These are phyloP conservation scores for Stygiomarasmius scandens DNA, from an alignment of 1,284 basidiomycete species.

Conservation along the genomic window DNA sequence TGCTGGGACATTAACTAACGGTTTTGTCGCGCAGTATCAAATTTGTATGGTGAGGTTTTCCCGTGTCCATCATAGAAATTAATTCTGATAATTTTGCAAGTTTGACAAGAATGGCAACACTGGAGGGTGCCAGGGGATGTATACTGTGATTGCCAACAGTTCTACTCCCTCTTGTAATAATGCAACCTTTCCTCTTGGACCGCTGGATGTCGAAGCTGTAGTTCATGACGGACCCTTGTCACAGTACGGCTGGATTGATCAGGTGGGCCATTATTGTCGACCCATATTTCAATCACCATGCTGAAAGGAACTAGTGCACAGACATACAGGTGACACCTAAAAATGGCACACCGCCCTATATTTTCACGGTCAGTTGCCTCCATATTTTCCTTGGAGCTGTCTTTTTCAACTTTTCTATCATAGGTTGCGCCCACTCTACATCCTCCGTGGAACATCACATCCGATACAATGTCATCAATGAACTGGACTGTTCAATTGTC, in stretches of 20 bases:
- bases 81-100: constrained; percentile 28
- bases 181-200: constrained; percentile 40
- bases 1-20: not conserved
- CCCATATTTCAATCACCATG: not conserved
- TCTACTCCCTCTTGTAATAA: constrained; percentile 46
- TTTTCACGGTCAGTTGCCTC: constrained; percentile 45
- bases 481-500: constrained; percentile 62
- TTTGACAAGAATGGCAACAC: constrained; percentile 57
- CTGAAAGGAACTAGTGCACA: constrained; percentile 43
- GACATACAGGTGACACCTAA: constrained; percentile 54
- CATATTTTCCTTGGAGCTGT: not conserved
- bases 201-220: constrained; percentile 46
- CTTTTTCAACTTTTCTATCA: constrained; percentile 3
- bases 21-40: constrained; percentile 48
- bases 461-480: constrained; percentile 39
- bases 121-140: constrained; percentile 62
- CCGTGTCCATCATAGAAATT: not conserved
- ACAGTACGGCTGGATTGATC: constrained; percentile 60
- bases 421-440: constrained; percentile 62
- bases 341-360: constrained; percentile 63
- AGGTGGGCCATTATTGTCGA: constrained; percentile 34
- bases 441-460: constrained; percentile 60
- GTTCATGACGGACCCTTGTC: constrained; percentile 52
- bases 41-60: constrained; percentile 58
- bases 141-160: constrained; percentile 50